A percentile compares a stretch with the other conserved stretches of the same genome.
Evolutionary conservation across 2,329 filamentous ascomycete genomes (phyloP).

Genomic region (Mollisiaceae sp.): DNA sequence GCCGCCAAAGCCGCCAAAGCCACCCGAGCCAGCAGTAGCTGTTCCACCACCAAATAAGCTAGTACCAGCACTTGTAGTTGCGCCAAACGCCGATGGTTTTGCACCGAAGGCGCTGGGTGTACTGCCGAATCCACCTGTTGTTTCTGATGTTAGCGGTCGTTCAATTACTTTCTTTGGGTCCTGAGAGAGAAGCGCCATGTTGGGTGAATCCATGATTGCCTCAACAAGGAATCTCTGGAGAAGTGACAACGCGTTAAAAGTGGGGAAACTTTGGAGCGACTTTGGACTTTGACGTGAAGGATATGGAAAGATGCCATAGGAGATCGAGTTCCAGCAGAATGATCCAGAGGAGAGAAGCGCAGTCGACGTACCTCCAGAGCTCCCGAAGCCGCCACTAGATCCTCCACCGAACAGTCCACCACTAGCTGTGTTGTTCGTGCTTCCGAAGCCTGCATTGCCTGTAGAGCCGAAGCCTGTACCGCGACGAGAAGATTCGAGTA

Average conservation of each 20-base stretch:
- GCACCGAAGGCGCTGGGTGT: constrained; percentile 41
- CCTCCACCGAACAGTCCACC: constrained; percentile 49
- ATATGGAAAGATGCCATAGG: constrained; percentile 18
- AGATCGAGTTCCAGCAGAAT: constrained; percentile 30
- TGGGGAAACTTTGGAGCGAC: constrained; percentile 11
- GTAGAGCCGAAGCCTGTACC: constrained; percentile 50
- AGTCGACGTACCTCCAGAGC: constrained; percentile 47
- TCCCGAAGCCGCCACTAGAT: constrained; percentile 43
- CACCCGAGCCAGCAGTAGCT: constrained; percentile 41
- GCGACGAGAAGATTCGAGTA: constrained; percentile 41
- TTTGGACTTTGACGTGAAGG: constrained; percentile 19
- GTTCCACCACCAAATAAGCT: constrained; percentile 57
- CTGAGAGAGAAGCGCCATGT: not conserved
- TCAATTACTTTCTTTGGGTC: not conserved
- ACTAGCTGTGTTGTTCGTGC: constrained; percentile 41
- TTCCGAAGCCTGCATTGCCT: constrained; percentile 47
- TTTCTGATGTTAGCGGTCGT: constrained; percentile 30
- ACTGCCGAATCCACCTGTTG: constrained; percentile 51
- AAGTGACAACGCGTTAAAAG: constrained; percentile 4
- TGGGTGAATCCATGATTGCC: not conserved
- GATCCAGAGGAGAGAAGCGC: constrained; percentile 33
- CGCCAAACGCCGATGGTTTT: constrained; percentile 54
- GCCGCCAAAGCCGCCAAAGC: constrained; percentile 54
- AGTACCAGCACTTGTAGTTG: constrained; percentile 48
- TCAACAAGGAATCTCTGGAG: not conserved